Evolutionary conservation across 2,329 filamentous ascomycete species (phyloP).

Genomic region (Epichloe gansuensis): DNA sequence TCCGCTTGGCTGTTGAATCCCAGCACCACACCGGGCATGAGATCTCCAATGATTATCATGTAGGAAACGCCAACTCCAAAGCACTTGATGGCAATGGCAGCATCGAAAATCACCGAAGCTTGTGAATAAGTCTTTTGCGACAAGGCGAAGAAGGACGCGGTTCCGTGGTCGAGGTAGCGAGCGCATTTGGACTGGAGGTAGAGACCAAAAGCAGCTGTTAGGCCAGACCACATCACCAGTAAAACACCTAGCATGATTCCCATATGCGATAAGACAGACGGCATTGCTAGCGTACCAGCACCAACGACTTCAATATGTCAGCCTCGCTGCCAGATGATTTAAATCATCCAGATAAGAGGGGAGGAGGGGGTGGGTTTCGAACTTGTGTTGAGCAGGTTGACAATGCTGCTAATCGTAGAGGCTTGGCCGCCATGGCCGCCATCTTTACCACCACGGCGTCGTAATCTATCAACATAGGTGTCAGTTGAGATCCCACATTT

Average conservation of each 20-base stretch:
- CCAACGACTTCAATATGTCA: conserved; percentile 58
- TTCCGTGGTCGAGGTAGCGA: conserved; percentile 80
- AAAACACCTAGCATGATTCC: conserved; percentile 75
- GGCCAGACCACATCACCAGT: conserved; percentile 82
- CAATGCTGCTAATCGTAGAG: conserved; percentile 78
- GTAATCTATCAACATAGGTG: conserved; percentile 27
- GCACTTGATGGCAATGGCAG: conserved; percentile 93
- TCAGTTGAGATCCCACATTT: conserved; percentile 1
- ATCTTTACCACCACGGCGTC: conserved; percentile 57
- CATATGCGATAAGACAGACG: conserved; percentile 91
- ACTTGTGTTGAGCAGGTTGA: conserved; percentile 97
- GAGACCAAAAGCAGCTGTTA: conserved; percentile 81
- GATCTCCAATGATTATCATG: conserved; percentile 94
- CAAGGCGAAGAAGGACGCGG: conserved; percentile 87
- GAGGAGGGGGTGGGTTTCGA: conserved; percentile 21
- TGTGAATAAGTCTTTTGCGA: conserved; percentile 96
- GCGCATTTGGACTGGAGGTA: conserved; percentile 92
- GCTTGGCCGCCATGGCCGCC: conserved; percentile 59
- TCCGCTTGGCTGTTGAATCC: conserved; percentile 61
- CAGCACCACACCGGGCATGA: conserved; percentile 88
- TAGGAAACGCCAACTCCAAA: conserved; percentile 97
- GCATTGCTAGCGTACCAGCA: conserved; percentile 88
- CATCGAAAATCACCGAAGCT: conserved; percentile 88
- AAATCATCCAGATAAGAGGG: conserved; percentile 4
- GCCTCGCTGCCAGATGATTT: not conserved